Evolutionary conservation across 768 basidiomycete species (phyloP), one percentile per base, ranked within the genome.

Genomic region (Pleurotus citrinopileatus): DNA sequence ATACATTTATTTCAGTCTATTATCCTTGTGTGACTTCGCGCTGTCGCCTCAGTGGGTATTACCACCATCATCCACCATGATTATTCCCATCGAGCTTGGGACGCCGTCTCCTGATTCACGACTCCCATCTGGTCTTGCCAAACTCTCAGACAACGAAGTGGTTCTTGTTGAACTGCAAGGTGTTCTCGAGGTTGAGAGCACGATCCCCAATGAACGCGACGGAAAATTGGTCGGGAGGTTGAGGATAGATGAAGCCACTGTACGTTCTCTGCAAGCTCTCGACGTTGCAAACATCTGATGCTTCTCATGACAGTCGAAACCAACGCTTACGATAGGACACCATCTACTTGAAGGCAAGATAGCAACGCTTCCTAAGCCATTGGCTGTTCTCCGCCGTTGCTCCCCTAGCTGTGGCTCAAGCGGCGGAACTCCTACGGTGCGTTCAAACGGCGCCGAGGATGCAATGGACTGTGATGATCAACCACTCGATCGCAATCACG

Each of bases 301-400:
- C n/a, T 27, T 52, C 28, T 34, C 34, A n/a, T n/a, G n/a, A 25
- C 29, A 92, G 91, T 85, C 81, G 57, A 90, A 86, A 60, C 84
- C 91, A 3, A 92, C 84, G 2, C 76, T 98, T 4, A 68, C 77
- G 52, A 89, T 98, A 55, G 94, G 94, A 10, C 86, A 95, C 68
- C 93, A 97, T 62, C 75, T 94, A 26, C 82, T 98, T 3, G 95
- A 98, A 63, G 94, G 94, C 51, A 91, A 89, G 65, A 75, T 96
- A 56, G 77, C 82, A 28, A 75, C 70, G 42, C 76, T 98, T 5
- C 71, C 86, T 2, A 95, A 91, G 64, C 93, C 94, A 0, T 76
- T 91, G 25, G 95, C 89, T 2, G 81, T 97, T 37, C 76, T 97
- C 26, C 73, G 79, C 56, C 79, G 82, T 44, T 68, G 70, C 55